These are phyloP conservation scores for Myriosclerotinia curreyana DNA, from an alignment of 2,329 filamentous ascomycete species.

Conservation along the genomic window DNA sequence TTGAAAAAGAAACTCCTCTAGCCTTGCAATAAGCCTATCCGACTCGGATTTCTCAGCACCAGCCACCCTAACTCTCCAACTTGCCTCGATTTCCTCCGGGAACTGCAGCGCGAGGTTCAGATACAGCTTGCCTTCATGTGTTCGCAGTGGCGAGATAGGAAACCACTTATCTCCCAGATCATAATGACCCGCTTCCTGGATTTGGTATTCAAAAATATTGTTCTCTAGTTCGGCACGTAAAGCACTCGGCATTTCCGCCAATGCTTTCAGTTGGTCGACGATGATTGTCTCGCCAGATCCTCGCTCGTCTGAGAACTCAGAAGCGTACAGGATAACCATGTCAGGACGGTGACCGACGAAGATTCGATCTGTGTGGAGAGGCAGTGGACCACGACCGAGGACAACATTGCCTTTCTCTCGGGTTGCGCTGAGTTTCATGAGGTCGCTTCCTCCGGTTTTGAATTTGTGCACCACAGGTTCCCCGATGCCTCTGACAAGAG, in stretches of 20 bases:
- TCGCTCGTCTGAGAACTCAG: neutral
- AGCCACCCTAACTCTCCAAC: neutral
- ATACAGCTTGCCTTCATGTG: neutral
- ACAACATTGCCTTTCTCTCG: too few relatives aligned
- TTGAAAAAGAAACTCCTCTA: neutral
- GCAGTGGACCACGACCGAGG: neutral
- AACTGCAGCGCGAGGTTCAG: neutral
- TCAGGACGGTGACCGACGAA: neutral
- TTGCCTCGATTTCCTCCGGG: neutral
- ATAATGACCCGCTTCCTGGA: neutral
- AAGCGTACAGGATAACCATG: slow-evolving; percentile 1
- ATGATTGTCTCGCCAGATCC: neutral
- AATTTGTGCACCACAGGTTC: too few relatives aligned
- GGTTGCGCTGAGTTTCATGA: too few relatives aligned
- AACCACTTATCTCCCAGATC: neutral
- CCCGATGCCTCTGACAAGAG: too few relatives aligned
- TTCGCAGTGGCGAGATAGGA: neutral
- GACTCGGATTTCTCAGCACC: neutral
- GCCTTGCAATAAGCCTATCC: neutral
- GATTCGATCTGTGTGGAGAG: neutral
- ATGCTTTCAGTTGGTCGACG: neutral
- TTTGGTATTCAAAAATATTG: neutral
- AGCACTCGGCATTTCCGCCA: neutral
- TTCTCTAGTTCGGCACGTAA: neutral
- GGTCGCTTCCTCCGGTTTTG: too few relatives aligned